phyloP scores from a whole-genome alignment of 2,329 filamentous ascomycete species.

The Colletotrichum tamarilloi region DNA sequence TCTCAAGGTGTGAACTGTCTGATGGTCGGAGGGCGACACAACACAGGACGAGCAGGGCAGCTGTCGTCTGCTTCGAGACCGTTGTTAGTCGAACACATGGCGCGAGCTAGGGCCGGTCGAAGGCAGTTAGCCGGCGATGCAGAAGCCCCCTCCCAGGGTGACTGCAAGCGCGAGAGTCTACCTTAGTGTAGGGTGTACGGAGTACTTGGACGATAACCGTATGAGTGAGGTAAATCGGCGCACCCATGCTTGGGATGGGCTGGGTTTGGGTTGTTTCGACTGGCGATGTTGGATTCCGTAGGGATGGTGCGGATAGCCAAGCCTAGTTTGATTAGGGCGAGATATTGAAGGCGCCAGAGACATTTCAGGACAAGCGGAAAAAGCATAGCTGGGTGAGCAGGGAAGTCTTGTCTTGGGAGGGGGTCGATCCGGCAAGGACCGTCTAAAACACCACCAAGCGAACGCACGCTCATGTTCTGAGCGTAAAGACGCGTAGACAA shows the following conservation, averaged over 20 bases:
- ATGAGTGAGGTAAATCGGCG: neutral
- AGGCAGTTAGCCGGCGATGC: neutral
- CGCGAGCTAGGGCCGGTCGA: conserved; percentile 20
- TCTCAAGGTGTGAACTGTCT: neutral
- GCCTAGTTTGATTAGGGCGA: conserved; percentile 33
- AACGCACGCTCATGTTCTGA: neutral
- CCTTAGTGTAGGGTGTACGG: neutral
- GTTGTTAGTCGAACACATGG: conserved; percentile 14
- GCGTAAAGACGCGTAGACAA: neutral
- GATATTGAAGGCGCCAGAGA: conserved; percentile 34
- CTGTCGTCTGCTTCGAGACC: conserved; percentile 6
- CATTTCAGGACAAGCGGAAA: conserved; percentile 29
- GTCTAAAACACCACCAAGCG: conserved; percentile 9
- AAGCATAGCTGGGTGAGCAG: conserved; percentile 21
- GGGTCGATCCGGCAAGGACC: neutral
- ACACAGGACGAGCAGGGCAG: neutral
- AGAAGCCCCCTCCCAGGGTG: neutral
- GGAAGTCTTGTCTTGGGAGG: conserved; percentile 13
- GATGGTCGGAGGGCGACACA: neutral
- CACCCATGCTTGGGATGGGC: conserved; percentile 10
- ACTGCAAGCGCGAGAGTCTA: neutral
- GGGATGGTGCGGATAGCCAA: conserved; percentile 23
- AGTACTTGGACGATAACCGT: too few relatives aligned
- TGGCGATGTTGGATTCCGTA: conserved; percentile 8
- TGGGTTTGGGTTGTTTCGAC: conserved; percentile 6